Evolutionary conservation across 179 eudicot genomes (phyloP).

Genomic region (Beta macrorhiza): DNA sequence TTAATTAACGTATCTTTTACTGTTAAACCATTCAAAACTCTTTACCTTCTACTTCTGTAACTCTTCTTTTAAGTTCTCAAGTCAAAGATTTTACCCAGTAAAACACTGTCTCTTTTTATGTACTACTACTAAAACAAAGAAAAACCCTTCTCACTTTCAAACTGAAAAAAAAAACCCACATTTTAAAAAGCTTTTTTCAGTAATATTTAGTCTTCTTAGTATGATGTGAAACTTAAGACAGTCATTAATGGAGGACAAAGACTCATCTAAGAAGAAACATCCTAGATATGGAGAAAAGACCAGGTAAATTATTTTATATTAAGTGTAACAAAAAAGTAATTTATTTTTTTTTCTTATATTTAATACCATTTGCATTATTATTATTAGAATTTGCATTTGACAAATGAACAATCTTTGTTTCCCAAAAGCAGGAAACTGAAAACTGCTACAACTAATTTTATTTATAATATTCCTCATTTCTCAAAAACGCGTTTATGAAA

Average conservation of each 20-base stretch:
- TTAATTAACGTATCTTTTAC: neutral
- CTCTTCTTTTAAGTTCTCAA: neutral
- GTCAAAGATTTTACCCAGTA: constrained; percentile 24
- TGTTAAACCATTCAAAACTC: too few species aligned
- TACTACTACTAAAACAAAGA: neutral
- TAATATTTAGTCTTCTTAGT: neutral
- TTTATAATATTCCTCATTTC: neutral
- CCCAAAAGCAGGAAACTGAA: neutral
- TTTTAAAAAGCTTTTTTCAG: neutral
- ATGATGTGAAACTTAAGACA: constrained; percentile 2
- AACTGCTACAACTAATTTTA: neutral
- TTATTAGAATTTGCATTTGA: neutral
- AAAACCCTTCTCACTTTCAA: neutral
- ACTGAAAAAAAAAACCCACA: neutral
- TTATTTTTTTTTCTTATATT: neutral
- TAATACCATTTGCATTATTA: too few species aligned
- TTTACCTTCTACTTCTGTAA: neutral
- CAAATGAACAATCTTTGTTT: neutral
- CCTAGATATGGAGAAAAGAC: constrained; percentile 15
- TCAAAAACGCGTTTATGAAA: constrained; percentile 31
- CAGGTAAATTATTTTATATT: constrained; percentile 18
- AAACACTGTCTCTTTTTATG: constrained; percentile 6
- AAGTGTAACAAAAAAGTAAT: too few species aligned
- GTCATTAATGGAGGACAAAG: constrained; percentile 28
- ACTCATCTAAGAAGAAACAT: constrained; percentile 12